Evolutionary conservation across 2,329 filamentous ascomycete species (phyloP).

Genomic region (Penicillium sclerotiorum): DNA sequence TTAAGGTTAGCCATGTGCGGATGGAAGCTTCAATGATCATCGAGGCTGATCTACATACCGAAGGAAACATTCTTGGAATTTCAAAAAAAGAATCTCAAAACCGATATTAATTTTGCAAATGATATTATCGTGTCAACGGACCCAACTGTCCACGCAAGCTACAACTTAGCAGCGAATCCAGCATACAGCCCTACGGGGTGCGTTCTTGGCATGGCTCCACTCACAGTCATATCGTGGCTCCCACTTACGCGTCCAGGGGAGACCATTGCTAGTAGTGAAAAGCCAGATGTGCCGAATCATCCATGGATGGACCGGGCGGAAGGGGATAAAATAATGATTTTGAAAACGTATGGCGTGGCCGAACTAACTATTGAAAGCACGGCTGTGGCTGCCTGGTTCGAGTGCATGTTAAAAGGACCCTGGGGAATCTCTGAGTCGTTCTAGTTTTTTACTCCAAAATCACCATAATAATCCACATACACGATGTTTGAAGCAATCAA

Average conservation of each 20-base stretch:
- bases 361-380: too few relatives aligned
- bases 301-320: background rate
- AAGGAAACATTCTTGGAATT: too few relatives aligned
- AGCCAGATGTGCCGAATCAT: background rate
- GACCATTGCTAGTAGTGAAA: background rate
- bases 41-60: too few relatives aligned
- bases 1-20: background rate
- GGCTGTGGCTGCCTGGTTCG: background rate
- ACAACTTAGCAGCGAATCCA: slow-evolving; percentile 7
- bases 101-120: too few relatives aligned
- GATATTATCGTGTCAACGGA: too few relatives aligned
- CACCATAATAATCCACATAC: background rate
- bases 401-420: background rate
- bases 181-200: slow-evolving; percentile 8
- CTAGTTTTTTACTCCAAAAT: background rate
- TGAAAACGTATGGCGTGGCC: too few relatives aligned
- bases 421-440: background rate
- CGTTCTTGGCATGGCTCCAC: slow-evolving; percentile 4
- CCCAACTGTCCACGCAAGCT: slow-evolving; percentile 9
- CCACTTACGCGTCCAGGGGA: slow-evolving; percentile 9
- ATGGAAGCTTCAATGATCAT: too few relatives aligned
- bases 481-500: slow-evolving; percentile 14
- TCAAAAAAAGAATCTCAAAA: too few relatives aligned
- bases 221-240: slow-evolving; percentile 6
- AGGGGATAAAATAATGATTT: background rate